Base-by-base conservation (phyloP, 768 basidiomycete genomes). In the Auriscalpium vulgare region DNA sequence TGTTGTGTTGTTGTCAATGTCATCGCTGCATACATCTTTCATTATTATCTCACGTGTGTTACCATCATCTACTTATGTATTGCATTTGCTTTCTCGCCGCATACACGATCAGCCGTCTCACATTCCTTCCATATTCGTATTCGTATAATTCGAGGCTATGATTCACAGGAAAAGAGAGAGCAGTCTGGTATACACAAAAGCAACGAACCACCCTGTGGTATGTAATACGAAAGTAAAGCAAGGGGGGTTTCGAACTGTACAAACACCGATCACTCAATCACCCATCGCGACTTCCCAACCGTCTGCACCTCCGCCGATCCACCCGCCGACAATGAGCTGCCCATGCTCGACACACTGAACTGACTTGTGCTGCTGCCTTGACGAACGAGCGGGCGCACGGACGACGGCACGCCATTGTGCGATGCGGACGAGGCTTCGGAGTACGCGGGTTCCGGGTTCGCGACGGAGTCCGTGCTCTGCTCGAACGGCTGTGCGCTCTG, bases 231-330 rank as follows among this genome's bases (percentile, higher is more conserved):
- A 14, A 47, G 35, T 10, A 45, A 56, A 40, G 21, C 35, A 29
- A 44, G 9, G 19, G n/a, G 34, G 16, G 50, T 45, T 8, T n/a
- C 19, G 3, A 14, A 38, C 46, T 34, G 36, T 9, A 57, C 29
- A 21, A 11, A 35, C 14, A 47, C 13, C 4, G 50, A 62, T 77
- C 67, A 83, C 68, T 83, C 81, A 57, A 84, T 82, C 56, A 80
- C 72, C 81, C 80, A 83, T 52, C 81, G 77, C 61, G 75, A 74
- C 36, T 58, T 61, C 23, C 48, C 53, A 5, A 57, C 59, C 43
- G 52, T 53, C 37, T 11, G 43, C 13, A 50, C 35, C 37, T 36
- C 35, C 50, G 35, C 50, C 37, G 21, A 10, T 17, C 29, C 16
- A 16, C 29, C 29, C 14, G 17, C 29, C 8, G 47, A 19, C 47